phyloP scores from a whole-genome alignment of 169 alveolate species.

The Plasmodium coatneyi region DNA sequence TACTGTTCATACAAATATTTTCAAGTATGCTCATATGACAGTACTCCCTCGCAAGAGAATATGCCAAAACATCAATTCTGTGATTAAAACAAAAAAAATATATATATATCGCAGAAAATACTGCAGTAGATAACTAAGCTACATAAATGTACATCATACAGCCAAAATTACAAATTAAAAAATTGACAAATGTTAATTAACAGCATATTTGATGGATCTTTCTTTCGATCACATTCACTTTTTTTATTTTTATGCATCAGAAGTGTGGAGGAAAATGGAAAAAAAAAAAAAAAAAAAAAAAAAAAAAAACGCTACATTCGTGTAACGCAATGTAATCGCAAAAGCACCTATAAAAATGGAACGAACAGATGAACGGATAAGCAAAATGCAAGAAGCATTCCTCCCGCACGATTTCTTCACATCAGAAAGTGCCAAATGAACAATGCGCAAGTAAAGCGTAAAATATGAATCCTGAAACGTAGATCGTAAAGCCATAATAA shows the following conservation, averaged over 20 bases:
- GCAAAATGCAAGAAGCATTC: background rate
- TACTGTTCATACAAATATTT: background rate
- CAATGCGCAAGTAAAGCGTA: background rate
- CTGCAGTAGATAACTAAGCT: background rate
- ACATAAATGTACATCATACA: background rate
- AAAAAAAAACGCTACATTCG: background rate
- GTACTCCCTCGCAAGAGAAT: background rate
- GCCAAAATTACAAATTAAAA: background rate
- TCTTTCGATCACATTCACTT: background rate
- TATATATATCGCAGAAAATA: background rate
- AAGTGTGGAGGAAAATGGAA: background rate
- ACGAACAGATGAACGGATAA: background rate
- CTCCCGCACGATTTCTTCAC: background rate
- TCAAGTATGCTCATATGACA: background rate
- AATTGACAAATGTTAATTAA: background rate
- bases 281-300: background rate
- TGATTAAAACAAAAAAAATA: background rate
- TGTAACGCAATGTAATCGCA: background rate
- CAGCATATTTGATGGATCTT: background rate
- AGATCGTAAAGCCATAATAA: background rate
- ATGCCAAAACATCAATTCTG: background rate
- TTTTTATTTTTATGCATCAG: background rate
- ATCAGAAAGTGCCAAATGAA: background rate
- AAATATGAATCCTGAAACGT: background rate
- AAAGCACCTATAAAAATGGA: background rate